phyloP scores from a whole-genome alignment of 352 stramenopile genomes.

The Pseudoperonospora humuli region DNA sequence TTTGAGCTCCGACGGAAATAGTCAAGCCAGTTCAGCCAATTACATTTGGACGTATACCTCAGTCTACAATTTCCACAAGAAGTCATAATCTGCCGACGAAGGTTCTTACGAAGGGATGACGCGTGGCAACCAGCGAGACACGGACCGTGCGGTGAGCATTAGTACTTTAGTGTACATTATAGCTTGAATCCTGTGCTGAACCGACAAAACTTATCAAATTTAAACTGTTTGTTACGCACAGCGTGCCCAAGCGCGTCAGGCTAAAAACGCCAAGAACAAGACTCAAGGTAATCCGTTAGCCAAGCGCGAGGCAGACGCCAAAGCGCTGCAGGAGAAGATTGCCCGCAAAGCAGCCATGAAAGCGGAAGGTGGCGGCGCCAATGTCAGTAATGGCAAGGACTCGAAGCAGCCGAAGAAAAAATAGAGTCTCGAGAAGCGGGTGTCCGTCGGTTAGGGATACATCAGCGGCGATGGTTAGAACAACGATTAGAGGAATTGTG shows the following conservation, averaged over 20 bases:
- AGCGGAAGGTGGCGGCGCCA: constrained; percentile 31
- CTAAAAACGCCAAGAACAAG: constrained; percentile 34
- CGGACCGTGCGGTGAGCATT: constrained; percentile 53
- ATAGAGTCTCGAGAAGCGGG: constrained; percentile 10
- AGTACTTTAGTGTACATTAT: not conserved
- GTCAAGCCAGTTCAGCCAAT: too few relatives aligned
- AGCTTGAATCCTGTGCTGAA: not conserved
- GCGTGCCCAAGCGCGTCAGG: constrained; percentile 65
- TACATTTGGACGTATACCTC: too few relatives aligned
- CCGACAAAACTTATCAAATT: not conserved
- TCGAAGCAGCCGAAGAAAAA: constrained; percentile 27
- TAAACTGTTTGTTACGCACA: constrained; percentile 13
- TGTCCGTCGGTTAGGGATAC: too few relatives aligned
- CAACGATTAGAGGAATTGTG: too few relatives aligned
- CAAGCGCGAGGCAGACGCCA: constrained; percentile 59
- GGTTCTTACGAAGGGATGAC: constrained; percentile 33
- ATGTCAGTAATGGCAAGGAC: constrained; percentile 16
- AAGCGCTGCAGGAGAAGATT: constrained; percentile 80
- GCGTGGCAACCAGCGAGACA: constrained; percentile 76
- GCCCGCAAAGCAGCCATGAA: constrained; percentile 64
- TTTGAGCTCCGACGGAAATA: too few relatives aligned
- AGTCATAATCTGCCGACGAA: too few relatives aligned
- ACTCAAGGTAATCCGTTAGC: constrained; percentile 48
- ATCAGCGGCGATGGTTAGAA: too few relatives aligned
- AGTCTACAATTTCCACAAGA: too few relatives aligned